A percentile compares a stretch with the other conserved stretches of the same genome.
Evolutionary conservation across 2,329 filamentous ascomycete genomes (phyloP).

Genomic region (Trichoderma koningii): DNA sequence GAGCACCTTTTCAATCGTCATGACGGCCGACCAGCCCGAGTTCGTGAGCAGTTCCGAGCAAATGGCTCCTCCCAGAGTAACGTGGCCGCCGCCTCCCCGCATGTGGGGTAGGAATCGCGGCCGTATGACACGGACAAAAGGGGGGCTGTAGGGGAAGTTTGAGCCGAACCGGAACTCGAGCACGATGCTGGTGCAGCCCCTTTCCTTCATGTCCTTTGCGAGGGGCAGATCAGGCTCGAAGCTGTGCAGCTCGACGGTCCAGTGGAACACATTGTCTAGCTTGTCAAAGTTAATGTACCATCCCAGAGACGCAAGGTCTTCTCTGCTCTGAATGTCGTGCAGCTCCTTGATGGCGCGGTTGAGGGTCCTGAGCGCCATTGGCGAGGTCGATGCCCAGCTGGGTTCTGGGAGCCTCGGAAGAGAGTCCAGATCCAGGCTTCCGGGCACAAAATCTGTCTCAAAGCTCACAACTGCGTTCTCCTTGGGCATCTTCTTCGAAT

Average conservation of each 20-base stretch:
- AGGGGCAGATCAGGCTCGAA: conserved; percentile 72
- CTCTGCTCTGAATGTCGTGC: conserved; percentile 63
- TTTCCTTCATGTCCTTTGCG: conserved; percentile 70
- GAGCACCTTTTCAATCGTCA: conserved; percentile 75
- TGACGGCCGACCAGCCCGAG: conserved; percentile 75
- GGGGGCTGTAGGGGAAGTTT: conserved; percentile 75
- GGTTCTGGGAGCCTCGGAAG: conserved; percentile 62
- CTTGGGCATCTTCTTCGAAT: neutral
- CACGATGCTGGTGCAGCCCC: conserved; percentile 66
- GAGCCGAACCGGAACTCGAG: conserved; percentile 80
- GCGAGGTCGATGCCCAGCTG: conserved; percentile 37
- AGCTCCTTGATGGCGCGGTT: conserved; percentile 61
- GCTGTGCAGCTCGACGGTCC: conserved; percentile 87
- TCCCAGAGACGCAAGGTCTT: conserved; percentile 67
- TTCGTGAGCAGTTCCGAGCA: conserved; percentile 83
- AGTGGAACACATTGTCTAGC: conserved; percentile 79
- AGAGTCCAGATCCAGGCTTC: conserved; percentile 60
- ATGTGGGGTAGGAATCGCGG: conserved; percentile 75
- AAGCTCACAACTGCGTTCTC: neutral
- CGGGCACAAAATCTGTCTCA: conserved; percentile 61
- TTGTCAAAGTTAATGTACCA: conserved; percentile 76
- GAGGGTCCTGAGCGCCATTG: conserved; percentile 34
- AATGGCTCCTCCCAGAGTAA: conserved; percentile 81
- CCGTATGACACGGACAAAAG: conserved; percentile 80
- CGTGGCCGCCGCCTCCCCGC: conserved; percentile 78